Conservation (phyloP, 169 alveolate species). For the Plasmodium sp. region DNA sequence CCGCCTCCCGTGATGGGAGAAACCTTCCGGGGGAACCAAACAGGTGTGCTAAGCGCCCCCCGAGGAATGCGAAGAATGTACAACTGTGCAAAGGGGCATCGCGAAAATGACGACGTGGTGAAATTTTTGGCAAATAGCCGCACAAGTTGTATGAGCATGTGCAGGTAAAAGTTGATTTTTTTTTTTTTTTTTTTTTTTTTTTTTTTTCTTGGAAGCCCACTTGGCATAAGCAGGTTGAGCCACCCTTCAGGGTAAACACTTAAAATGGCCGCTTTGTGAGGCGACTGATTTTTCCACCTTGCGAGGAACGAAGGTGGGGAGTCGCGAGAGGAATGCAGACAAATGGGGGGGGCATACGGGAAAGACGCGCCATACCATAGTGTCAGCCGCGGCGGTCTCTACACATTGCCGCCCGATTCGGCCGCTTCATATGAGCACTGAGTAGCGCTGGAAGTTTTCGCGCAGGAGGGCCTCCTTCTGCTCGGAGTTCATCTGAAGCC, state of each 20-base stretch:
- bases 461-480: slow-evolving; percentile 12
- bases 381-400: background rate
- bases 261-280: background rate
- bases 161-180: background rate
- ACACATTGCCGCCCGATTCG: background rate
- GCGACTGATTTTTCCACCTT: background rate
- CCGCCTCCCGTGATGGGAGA: background rate
- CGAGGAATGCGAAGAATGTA: background rate
- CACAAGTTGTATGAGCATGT: background rate
- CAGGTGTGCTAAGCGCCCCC: background rate
- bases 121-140: background rate
- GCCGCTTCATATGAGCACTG: slow-evolving; percentile 15
- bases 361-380: background rate
- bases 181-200: too few relatives aligned
- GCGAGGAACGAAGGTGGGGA: background rate
- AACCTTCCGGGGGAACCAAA: background rate
- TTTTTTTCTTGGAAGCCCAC: background rate
- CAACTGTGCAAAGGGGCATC: background rate
- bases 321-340: background rate
- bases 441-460: slow-evolving; percentile 25
- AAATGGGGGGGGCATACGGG: background rate
- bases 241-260: background rate
- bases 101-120: background rate
- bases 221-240: background rate
- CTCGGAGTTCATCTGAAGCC: slow-evolving; percentile 34